phyloP scores from a whole-genome alignment of 1,139 yeast species.

The Arxiozyma slooffiae region DNA sequence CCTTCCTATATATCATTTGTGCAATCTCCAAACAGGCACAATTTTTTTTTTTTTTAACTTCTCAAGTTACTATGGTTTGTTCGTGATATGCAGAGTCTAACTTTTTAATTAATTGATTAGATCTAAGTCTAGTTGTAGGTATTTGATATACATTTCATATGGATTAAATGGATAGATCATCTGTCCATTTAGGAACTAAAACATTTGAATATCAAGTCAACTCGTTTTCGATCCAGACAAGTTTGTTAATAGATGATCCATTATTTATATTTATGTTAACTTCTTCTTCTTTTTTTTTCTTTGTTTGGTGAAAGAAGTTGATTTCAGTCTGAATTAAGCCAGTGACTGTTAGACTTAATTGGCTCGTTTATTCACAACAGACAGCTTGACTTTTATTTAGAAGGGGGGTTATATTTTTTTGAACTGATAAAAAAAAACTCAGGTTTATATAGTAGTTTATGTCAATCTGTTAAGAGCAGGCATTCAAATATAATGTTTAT shows the following conservation, averaged over 20 bases:
- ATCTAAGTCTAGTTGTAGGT: slow-evolving; percentile 21
- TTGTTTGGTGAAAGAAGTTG: not conserved
- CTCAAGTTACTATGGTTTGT: slow-evolving; percentile 15
- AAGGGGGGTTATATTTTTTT: not conserved
- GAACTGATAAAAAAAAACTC: too few relatives aligned
- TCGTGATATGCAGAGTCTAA: slow-evolving; percentile 20
- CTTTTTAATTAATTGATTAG: slow-evolving; percentile 22
- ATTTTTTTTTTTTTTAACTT: too few relatives aligned
- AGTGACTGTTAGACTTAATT: not conserved
- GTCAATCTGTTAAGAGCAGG: not conserved
- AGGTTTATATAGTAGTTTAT: not conserved
- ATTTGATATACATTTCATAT: slow-evolving; percentile 15
- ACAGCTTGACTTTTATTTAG: not conserved
- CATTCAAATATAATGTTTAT: too few relatives aligned
- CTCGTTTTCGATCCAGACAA: too few relatives aligned
- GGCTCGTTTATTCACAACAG: not conserved
- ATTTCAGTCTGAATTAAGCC: not conserved
- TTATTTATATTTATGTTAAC: not conserved
- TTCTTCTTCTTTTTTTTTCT: not conserved
- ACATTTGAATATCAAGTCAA: too few relatives aligned
- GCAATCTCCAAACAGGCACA: slow-evolving; percentile 29
- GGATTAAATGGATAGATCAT: slow-evolving; percentile 3
- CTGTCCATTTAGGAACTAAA: not conserved
- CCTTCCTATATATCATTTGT: slow-evolving; percentile 8
- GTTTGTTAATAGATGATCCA: too few relatives aligned